A percentile compares a stretch with the other conserved stretches of the same genome.
phyloP scores from a whole-genome alignment of 140 eudicot species.

The Flaveria floridana region DNA sequence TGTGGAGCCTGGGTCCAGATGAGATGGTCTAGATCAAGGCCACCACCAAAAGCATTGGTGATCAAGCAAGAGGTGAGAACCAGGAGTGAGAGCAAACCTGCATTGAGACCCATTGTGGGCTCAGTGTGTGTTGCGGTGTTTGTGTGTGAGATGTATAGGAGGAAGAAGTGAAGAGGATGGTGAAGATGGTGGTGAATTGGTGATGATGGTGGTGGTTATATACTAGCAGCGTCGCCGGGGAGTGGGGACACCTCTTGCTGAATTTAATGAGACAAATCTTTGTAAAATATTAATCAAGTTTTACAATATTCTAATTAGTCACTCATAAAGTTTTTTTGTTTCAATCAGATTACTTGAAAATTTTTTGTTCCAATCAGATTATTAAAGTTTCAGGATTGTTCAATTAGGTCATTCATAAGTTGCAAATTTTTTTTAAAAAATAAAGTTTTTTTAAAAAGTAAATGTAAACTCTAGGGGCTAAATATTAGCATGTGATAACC shows the following conservation, averaged over 20 bases:
- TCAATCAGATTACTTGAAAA: too few species aligned
- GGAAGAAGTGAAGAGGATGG: constrained; percentile 15
- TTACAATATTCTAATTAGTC: too few species aligned
- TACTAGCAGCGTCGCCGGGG: constrained; percentile 9
- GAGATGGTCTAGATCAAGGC: constrained; percentile 19
- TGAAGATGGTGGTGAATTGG: neutral
- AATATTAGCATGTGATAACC: neutral
- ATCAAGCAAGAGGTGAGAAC: constrained; percentile 28
- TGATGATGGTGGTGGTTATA: constrained; percentile 31
- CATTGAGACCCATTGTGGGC: constrained; percentile 32
- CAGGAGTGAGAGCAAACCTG: constrained; percentile 18
- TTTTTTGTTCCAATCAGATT: too few species aligned
- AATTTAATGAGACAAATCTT: constrained; percentile 19
- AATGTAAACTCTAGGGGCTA: neutral
- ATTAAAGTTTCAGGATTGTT: too few species aligned
- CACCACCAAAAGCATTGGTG: constrained; percentile 13
- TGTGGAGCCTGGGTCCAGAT: constrained; percentile 35
- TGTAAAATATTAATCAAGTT: too few species aligned
- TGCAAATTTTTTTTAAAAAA: too few species aligned
- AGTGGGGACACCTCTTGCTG: constrained; percentile 8
- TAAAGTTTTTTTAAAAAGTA: neutral
- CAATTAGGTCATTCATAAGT: too few species aligned
- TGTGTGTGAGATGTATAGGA: constrained; percentile 18
- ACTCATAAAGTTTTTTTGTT: too few species aligned
- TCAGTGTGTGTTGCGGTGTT: constrained; percentile 24